Conservation (phyloP, 768 basidiomycete species). For the Serpula lacrymans region DNA sequence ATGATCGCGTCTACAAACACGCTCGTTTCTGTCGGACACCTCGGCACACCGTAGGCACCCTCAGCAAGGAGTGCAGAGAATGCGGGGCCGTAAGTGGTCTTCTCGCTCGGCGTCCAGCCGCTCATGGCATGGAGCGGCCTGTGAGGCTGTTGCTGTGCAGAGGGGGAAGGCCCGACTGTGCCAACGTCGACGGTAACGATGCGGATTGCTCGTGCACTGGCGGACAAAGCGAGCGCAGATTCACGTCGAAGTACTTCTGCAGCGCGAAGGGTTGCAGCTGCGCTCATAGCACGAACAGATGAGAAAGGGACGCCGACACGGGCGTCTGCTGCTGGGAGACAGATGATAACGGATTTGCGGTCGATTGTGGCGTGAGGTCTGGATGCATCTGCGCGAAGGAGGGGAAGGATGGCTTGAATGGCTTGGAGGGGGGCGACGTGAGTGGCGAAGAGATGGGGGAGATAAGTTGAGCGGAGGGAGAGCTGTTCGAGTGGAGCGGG, state of each 20-base stretch:
- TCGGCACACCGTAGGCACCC: constrained; percentile 36
- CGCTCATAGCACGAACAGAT: constrained; percentile 70
- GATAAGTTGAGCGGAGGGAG: constrained; percentile 57
- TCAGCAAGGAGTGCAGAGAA: constrained; percentile 51
- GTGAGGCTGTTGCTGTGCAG: constrained; percentile 20
- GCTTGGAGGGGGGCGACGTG: constrained; percentile 76
- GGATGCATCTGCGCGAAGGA: constrained; percentile 65
- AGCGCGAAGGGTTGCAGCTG: constrained; percentile 67
- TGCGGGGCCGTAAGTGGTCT: constrained; percentile 66
- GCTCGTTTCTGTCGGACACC: constrained; percentile 55
- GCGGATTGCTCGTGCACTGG: constrained; percentile 62
- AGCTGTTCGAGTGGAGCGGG: constrained; percentile 71
- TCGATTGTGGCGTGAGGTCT: constrained; percentile 49
- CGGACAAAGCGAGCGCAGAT: constrained; percentile 50
- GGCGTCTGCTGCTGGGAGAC: constrained; percentile 69
- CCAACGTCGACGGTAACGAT: constrained; percentile 78
- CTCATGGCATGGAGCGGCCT: constrained; percentile 53
- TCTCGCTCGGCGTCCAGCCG: constrained; percentile 73
- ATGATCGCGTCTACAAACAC: constrained; percentile 59
- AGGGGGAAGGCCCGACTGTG: constrained; percentile 32
- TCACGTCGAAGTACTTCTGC: constrained; percentile 75
- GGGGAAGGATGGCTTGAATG: constrained; percentile 72
- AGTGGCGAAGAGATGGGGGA: constrained; percentile 69
- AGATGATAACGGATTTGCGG: constrained; percentile 56
- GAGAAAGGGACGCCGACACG: constrained; percentile 73